Base-by-base conservation (phyloP, 2,329 filamentous ascomycete species). In the Leptosphaerulina australis region DNA sequence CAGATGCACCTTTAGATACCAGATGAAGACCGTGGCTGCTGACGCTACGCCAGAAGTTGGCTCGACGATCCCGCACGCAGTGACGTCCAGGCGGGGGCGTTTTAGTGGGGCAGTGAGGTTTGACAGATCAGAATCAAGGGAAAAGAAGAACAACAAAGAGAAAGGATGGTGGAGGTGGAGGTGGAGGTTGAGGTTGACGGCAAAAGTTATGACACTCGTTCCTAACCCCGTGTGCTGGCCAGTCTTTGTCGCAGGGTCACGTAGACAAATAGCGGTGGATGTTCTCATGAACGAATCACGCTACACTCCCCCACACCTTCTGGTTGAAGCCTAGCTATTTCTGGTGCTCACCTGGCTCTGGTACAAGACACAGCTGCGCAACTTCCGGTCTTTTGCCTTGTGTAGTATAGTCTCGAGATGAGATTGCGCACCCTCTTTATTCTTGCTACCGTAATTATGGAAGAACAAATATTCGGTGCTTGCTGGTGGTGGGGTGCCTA, bases 221-320 rank as follows among this genome's bases (percentile, higher is more conserved):
- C 58, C 53, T 65, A 58, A 55, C 51, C 60, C 55, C 60, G 57
- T 66, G 58, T 58, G 56, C 46, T 62, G 59, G 58, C 58, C 45
- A 50, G 44, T 39, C 55, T 56, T 60, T 59, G 56, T 58, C 35
- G 44, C 43, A 46, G 54, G 48, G 60, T 63, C 64, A 68, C 62
- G 63, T 62, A 56, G 50, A 58, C 56, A 53, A 59, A 60, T 52
- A 52, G 61, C 61, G 59, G 59, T 62, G 54, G 55, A 54, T 49
- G 59, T 52, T 36, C 51, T 34, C 39, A 55, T 57, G 53, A 55
- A 52, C 64, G 57, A 67, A 68, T 69, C 63, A 69, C 47, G 55
- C 29, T 53, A 36, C 55, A 39, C 46, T 49, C 43, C 53, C 43
- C 28, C 55, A 48, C 55, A 52, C 60, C 58, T 58, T 55, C 50